Base-by-base conservation (phyloP, 176 grass and related monocot species). In the Aegilops tauschii region DNA sequence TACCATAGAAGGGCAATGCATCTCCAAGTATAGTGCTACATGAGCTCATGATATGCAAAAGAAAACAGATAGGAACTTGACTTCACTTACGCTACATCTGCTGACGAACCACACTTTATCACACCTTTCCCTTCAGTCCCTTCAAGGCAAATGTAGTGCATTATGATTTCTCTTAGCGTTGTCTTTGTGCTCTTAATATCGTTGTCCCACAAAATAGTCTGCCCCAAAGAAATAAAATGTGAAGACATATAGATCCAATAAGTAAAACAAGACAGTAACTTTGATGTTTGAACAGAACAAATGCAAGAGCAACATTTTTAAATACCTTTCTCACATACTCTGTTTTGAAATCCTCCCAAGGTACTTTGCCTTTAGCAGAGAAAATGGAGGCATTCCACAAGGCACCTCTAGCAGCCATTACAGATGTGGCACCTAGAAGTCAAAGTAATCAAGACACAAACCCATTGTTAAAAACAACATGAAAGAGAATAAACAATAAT, bases 151-250 rank as follows among this genome's bases (percentile, higher is more conserved):
- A 94, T 94, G 86, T 96, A 84, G 32, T 92, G 94, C 83, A 94
- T 98, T 94, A 96, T 94, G 80, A 98, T 94, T 88, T 98, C 94
- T 80, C 95, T 98, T 37, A 96, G 65, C 27, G 94, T 94, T 73
- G 92, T 92, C 78, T 98, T 98, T 34, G 92, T 96, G 90, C 92
- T 96, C 90, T 98, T 98, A 58, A 96, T 65, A 91, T 96, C 94
- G 79, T 98, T 98, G 86, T 96, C 94, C 97, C 97, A 98, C 89
- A 98, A 87, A 80, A 98, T 94, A 73, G 92, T 94, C 97, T 98
- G 92, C 4, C 10, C 44, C 84, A 79, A 47, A 88, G n/a, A 82
- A 63, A 42, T 39, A 86, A 9, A 71, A 69, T 42, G 64, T 29
- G 69, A 85, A 81, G 44, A 42, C 6, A 80, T 86, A 44, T 66